Evolutionary conservation across 2,329 filamentous ascomycete species (phyloP), one percentile per base, ranked within the genome.

Genomic region (Cryphonectria nitschkei): DNA sequence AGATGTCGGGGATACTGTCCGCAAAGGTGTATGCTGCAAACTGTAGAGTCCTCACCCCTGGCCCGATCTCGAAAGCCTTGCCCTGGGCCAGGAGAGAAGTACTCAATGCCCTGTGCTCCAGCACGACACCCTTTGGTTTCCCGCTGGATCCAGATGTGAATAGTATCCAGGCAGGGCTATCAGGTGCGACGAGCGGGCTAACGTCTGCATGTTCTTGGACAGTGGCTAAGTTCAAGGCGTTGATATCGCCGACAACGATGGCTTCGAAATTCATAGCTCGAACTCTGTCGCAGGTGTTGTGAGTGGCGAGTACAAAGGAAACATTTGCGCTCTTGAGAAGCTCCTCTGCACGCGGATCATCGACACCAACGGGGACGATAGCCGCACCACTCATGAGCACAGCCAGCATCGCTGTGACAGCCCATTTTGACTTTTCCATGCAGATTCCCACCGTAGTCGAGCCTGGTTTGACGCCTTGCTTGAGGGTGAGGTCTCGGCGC

Each of bases 1-100:
- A 43, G 39, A 64, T 46, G 19, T 64, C 61, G 8, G 46, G 46
- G n/a, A 52, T 52, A n/a, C 46, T 52, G 46, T 52, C 46, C 46
- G 46, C 46, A n/a, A 52, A 52, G 22, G 46, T 52, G 9, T 52
- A 52, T 6, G 46, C 46, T 52, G 46, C 46, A 52, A 52, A 52
- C n/a, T 52, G 46, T 9, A 52, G 46, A 9, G 46, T n/a, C 4
- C 46, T 22, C 7, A 52, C 22, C 3, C 46, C 46, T 3, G 46
- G 46, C 7, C 46, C 46, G 9, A 52, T 22, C 19, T 9, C 19
- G 46, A 52, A 52, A n/a, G 46, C 46, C 46, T 52, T 52, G 46
- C 46, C 46, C 22, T 52, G 46, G 3, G 46, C 22, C 22, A 52
- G 26, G 19, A 52, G 46, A n/a, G 46, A 52, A 26, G 46, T 52